Conservation (phyloP, 805 yeast species). For the Saitoella complicata region DNA sequence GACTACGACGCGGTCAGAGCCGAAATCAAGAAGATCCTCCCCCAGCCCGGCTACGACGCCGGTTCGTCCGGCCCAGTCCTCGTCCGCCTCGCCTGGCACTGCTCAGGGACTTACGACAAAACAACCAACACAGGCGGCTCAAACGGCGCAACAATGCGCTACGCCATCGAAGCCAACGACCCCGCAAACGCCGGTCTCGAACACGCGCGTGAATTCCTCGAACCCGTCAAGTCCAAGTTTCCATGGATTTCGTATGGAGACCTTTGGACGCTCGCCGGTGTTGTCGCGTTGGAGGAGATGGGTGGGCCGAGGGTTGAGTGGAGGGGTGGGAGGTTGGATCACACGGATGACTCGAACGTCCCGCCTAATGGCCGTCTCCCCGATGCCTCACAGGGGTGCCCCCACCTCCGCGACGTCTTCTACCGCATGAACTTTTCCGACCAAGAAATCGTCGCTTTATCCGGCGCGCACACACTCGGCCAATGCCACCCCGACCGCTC, state of each 20-base stretch:
- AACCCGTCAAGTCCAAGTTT: conserved; percentile 38
- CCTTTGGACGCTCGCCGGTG: conserved; percentile 65
- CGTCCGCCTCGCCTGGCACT: conserved; percentile 66
- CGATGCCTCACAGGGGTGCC: conserved; percentile 42
- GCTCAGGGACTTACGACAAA: conserved; percentile 60
- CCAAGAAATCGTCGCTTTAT: conserved; percentile 53
- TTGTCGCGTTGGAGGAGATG: conserved; percentile 58
- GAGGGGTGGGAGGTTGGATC: conserved; percentile 64
- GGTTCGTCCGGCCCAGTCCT: conserved; percentile 59
- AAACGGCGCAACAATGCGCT: conserved; percentile 52
- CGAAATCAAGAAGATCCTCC: conserved; percentile 23
- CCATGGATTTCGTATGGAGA: conserved; percentile 70
- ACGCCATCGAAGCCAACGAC: conserved; percentile 20
- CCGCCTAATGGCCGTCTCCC: conserved; percentile 64
- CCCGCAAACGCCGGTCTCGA: conserved; percentile 50
- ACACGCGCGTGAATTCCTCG: conserved; percentile 39
- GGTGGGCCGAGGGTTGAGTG: conserved; percentile 65
- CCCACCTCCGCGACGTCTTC: conserved; percentile 49
- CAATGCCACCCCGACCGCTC: conserved; percentile 50
- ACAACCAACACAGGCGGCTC: conserved; percentile 31
- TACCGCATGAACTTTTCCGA: conserved; percentile 51
- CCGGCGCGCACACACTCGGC: conserved; percentile 67
- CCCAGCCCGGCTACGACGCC: conserved; percentile 40
- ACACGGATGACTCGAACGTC: conserved; percentile 29
- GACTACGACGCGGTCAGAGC: conserved; percentile 23